phyloP scores from a whole-genome alignment of 2,329 filamentous ascomycete species.

The Paracorniculantispora psalliotae region DNA sequence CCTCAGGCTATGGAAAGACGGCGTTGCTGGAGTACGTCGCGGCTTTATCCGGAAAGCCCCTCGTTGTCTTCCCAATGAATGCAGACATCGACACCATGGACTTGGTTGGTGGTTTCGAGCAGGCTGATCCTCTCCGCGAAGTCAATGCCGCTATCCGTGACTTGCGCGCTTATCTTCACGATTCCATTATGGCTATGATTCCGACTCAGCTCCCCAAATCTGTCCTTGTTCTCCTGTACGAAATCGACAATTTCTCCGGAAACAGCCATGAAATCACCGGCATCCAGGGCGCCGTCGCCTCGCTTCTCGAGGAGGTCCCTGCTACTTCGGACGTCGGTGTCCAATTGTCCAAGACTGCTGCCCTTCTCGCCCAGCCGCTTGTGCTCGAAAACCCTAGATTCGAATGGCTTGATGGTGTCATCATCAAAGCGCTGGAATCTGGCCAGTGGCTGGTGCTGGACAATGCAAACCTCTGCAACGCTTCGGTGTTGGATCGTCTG shows the following conservation, averaged over 20 bases:
- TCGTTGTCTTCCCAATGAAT: constrained; percentile 85
- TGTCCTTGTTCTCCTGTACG: constrained; percentile 46
- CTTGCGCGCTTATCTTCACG: constrained; percentile 48
- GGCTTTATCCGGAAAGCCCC: constrained; percentile 66
- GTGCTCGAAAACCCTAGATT: constrained; percentile 72
- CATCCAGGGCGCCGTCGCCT: constrained; percentile 35
- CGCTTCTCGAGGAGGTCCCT: constrained; percentile 37
- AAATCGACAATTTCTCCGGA: constrained; percentile 39
- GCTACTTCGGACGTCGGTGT: constrained; percentile 40
- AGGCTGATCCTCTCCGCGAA: constrained; percentile 75
- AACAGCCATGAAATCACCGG: constrained; percentile 33
- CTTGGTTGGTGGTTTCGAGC: constrained; percentile 93
- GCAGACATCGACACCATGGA: constrained; percentile 97
- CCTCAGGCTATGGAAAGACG: constrained; percentile 84
- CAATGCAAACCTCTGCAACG: constrained; percentile 94
- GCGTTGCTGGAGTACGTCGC: constrained; percentile 74
- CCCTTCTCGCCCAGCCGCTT: constrained; percentile 47
- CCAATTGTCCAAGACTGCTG: constrained; percentile 44
- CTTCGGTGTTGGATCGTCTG: constrained; percentile 87
- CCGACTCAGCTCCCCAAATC: constrained; percentile 42
- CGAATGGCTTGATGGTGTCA: constrained; percentile 91
- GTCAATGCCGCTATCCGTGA: constrained; percentile 52
- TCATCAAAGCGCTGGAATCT: constrained; percentile 78
- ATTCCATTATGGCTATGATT: constrained; percentile 43
- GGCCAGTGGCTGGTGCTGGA: constrained; percentile 93